These are phyloP conservation scores for Reutealis trisperma DNA, from an alignment of 345 rosid species.

Conservation along the genomic window DNA sequence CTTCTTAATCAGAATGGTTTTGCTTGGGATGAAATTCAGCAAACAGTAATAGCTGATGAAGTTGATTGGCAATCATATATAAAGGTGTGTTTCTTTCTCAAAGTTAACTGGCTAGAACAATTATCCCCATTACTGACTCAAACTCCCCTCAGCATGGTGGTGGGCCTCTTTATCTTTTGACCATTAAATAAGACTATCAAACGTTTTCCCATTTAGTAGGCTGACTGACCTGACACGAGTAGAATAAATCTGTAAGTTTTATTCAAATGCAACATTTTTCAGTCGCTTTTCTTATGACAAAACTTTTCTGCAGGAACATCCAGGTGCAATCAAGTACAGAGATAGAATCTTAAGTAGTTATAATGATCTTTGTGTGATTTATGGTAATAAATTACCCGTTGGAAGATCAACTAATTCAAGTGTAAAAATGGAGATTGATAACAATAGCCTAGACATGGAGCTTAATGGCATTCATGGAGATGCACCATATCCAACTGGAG, in stretches of 20 bases:
- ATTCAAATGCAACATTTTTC: background rate
- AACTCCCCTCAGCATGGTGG: background rate
- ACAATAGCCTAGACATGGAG: constrained; percentile 15
- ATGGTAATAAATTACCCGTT: constrained; percentile 1
- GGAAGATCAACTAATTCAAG: constrained; percentile 23
- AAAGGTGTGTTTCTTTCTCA: constrained; percentile 28
- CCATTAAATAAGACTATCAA: background rate
- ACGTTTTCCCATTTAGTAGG: background rate
- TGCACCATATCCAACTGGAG: constrained; percentile 22
- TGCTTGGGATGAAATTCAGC: constrained; percentile 24
- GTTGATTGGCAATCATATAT: constrained; percentile 23
- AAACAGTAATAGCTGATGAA: constrained; percentile 16
- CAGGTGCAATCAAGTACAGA: constrained; percentile 26
- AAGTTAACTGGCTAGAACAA: background rate
- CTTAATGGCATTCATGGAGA: constrained; percentile 26
- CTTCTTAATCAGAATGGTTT: constrained; percentile 29
- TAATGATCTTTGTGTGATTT: constrained; percentile 26
- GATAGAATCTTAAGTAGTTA: constrained; percentile 25
- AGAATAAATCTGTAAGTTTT: background rate
- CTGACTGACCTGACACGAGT: background rate
- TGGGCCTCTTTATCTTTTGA: background rate
- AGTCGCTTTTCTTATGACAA: background rate
- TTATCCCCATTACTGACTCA: background rate
- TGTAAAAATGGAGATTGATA: constrained; percentile 20
- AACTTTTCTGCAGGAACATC: constrained; percentile 22